Evolutionary conservation across 106 monocot genomes (phyloP), one percentile per base, ranked within the genome.

Genomic region (Hemerocallis citrina): DNA sequence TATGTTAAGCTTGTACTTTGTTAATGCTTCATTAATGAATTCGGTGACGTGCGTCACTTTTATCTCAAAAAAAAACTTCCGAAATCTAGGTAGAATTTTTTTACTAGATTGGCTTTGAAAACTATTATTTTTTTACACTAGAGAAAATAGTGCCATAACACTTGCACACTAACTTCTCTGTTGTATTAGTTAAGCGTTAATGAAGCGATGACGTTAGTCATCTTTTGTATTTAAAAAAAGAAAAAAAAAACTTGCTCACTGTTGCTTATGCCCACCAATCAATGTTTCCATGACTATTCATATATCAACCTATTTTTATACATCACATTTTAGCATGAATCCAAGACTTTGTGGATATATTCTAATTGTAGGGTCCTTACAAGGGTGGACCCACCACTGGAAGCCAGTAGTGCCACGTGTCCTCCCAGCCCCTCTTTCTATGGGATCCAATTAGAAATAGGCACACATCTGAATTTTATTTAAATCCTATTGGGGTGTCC

Each of bases 321-420:
- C 2, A n/a, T n/a, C n/a, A n/a, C 8, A 28, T 34, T 19, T 57
- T 20, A 35, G 22, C 64, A 23, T 38, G 27, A 65, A 39, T 65
- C 29, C 38, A 65, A 65, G 22, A 65, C 16, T 16, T n/a, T 51
- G 24, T 54, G 54, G 65, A 54, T 54, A 65, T 54, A 65, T 40
- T 52, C 27, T 20, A 64, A 54, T 17, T 13, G 38, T 10, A 32
- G 34, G 38, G 38, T n/a, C 39, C 51, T 54, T 38, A 64, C 13
- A 34, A 0, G 11, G 64, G 21, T 29, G 28, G 19, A 19, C 1
- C 16, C 65, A 27, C 65, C 22, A 28, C 16, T 7, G 14, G 7
- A 23, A 23, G 21, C 3, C 3, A 32, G 13, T 49, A 34, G 48
- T 46, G 19, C 46, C 34, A 16, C 52, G 33, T 52, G 35, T 64